Base-by-base conservation (phyloP, 768 basidiomycete genomes). In the Boletus bicolor region DNA sequence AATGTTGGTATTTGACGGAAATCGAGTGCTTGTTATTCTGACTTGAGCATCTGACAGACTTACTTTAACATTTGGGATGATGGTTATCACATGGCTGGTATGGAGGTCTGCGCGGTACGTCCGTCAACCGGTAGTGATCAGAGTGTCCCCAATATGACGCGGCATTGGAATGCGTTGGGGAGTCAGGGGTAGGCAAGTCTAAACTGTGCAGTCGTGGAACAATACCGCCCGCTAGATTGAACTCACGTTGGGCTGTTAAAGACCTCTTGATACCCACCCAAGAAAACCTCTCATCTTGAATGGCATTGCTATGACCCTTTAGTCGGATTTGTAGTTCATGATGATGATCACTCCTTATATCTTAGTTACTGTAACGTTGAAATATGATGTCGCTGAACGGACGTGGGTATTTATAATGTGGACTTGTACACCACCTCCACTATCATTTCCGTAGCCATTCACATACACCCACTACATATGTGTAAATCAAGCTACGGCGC, bases 71-170 rank as follows among this genome's bases (percentile, higher is more conserved):
- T 73, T 67, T 46, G 78, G 79, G 9, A 75, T 85, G 74, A 44
- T 72, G n/a, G 67, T 68, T 2, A 68, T 83, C 50, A 63, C 75
- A 49, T 84, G 81, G 80, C 62, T 83, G 24, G 78, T 77, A 47
- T 82, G 79, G 79, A 76, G 75, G 51, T 81, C 82, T 24, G 74
- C 76, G 44, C 75, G 76, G 56, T 72, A 72, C 54, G 59, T 69
- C 34, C 68, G 57, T 54, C 69, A 71, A 35, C 69, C 69, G 19
- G 57, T 71, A 63, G 51, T 67, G 34, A 53, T 70, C 45, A 64
- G 69, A 53, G 52, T 53, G 36, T 34, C 68, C 32, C 64, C 53
- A 21, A 58, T 66, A 53, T 68, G 56, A 66, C 21, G 47, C 7
- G 47, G n/a, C 17, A 26, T 51, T 51, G 56, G 49, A 19, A 28